Percentiles rank a stretch among this genome's conserved stretches.
Evolutionary conservation across 2,329 filamentous ascomycete genomes (phyloP).

Genomic region (Acrocalymma vagum): DNA sequence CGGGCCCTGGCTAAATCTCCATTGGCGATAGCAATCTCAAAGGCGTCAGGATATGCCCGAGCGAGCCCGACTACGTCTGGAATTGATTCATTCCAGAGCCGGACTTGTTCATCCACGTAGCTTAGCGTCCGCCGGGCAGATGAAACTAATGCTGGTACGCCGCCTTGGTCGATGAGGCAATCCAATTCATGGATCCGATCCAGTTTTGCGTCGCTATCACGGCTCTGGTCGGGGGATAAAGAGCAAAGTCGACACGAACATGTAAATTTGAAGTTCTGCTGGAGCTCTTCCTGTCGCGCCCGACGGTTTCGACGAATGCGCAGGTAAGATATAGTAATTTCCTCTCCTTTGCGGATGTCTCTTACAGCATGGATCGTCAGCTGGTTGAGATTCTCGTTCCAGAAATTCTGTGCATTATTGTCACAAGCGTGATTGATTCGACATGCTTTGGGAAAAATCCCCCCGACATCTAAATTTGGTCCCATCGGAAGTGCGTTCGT

Average conservation of each 20-base stretch:
- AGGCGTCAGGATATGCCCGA: slow-evolving; percentile 33
- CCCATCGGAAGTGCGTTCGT: slow-evolving; percentile 44
- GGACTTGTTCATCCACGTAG: slow-evolving; percentile 33
- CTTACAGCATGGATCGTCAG: slow-evolving; percentile 43
- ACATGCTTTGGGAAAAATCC: slow-evolving; percentile 44
- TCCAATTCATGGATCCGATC: slow-evolving; percentile 30
- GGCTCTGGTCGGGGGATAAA: slow-evolving; percentile 38
- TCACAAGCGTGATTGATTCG: slow-evolving; percentile 51
- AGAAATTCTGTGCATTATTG: slow-evolving; percentile 46
- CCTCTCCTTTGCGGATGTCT: slow-evolving; percentile 43
- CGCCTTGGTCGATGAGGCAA: slow-evolving; percentile 25
- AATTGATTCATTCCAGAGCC: slow-evolving; percentile 34
- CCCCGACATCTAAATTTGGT: slow-evolving; percentile 27
- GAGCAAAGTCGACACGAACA: slow-evolving; percentile 46
- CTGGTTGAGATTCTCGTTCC: slow-evolving; percentile 42
- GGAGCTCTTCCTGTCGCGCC: slow-evolving; percentile 31
- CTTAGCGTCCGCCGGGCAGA: slow-evolving; percentile 20
- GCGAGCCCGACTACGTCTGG: slow-evolving; percentile 25
- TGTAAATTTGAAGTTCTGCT: slow-evolving; percentile 30
- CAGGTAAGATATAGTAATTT: slow-evolving; percentile 48
- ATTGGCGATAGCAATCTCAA: slow-evolving; percentile 36
- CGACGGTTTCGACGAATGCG: slow-evolving; percentile 19
- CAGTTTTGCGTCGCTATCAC: slow-evolving; percentile 39
- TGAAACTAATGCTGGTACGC: slow-evolving; percentile 8
- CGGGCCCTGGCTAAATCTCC: slow-evolving; percentile 40